Conservation (phyloP, 2,329 filamentous ascomycete species). For the Gliomastix tumulicola region DNA sequence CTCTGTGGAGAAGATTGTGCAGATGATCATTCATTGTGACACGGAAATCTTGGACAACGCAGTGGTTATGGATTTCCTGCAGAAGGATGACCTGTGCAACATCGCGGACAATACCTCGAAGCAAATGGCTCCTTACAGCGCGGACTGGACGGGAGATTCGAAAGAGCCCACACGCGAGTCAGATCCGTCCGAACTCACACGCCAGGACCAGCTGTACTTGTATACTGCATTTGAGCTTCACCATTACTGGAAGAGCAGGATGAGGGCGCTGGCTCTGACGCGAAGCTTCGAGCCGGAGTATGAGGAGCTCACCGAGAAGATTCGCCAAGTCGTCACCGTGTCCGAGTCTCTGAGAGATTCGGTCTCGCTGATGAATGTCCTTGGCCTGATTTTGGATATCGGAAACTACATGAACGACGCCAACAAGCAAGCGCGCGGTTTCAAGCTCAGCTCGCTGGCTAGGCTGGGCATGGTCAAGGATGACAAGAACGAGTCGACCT, state of each 20-base stretch:
- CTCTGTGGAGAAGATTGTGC: slow-evolving; percentile 76
- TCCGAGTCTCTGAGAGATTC: slow-evolving; percentile 88
- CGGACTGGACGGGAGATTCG: slow-evolving; percentile 90
- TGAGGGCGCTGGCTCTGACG: slow-evolving; percentile 82
- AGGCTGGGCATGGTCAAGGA: slow-evolving; percentile 97
- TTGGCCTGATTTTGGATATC: slow-evolving; percentile 93
- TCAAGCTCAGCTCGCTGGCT: slow-evolving; percentile 93
- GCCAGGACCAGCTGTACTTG: slow-evolving; percentile 93
- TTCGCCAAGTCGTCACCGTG: slow-evolving; percentile 78
- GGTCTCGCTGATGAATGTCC: slow-evolving; percentile 88
- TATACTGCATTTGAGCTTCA: slow-evolving; percentile 90
- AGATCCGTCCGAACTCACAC: slow-evolving; percentile 80
- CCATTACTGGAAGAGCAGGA: slow-evolving; percentile 97
- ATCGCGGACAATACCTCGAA: slow-evolving; percentile 88
- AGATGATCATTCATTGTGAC: slow-evolving; percentile 95
- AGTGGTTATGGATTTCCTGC: slow-evolving; percentile 94
- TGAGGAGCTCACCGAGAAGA: slow-evolving; percentile 79
- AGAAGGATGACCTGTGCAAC: slow-evolving; percentile 86
- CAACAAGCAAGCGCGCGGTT: slow-evolving; percentile 95
- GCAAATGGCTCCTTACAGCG: slow-evolving; percentile 89
- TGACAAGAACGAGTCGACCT: slow-evolving; percentile 94
- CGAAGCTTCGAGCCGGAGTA: slow-evolving; percentile 82
- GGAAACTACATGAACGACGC: slow-evolving; percentile 99
- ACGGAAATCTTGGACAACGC: slow-evolving; percentile 78
- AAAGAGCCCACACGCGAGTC: slow-evolving; percentile 72